These are phyloP conservation scores for Purpureocillium takamizusanense DNA, from an alignment of 2,329 filamentous ascomycete species.

Conservation along the genomic window DNA sequence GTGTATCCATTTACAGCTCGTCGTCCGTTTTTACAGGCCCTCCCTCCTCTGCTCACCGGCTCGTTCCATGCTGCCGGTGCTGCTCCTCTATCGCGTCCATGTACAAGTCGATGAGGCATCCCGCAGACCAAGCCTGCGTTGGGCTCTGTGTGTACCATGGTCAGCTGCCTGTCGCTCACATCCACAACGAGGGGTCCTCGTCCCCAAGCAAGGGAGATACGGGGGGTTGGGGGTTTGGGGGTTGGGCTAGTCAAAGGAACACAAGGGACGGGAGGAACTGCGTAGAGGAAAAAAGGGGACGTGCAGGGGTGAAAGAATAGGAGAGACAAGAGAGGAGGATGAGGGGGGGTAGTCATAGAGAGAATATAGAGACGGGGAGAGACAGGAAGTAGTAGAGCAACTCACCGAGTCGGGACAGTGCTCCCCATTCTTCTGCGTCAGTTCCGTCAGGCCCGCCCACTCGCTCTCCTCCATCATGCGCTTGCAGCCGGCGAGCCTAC, in stretches of 20 bases:
- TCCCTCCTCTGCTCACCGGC: no score
- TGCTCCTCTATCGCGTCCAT: constrained; percentile 69
- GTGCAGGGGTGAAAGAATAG: no score
- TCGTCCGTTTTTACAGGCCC: no score
- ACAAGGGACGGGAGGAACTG: no score
- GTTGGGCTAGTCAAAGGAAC: no score
- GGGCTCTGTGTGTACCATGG: constrained; percentile 53
- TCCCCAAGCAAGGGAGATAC: no score
- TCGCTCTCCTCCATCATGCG: constrained; percentile 67
- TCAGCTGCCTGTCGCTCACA: not conserved
- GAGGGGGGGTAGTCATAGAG: constrained; percentile 3
- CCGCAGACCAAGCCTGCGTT: constrained; percentile 93
- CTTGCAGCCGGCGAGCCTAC: constrained; percentile 75
- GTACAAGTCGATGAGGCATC: constrained; percentile 90
- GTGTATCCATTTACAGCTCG: no score
- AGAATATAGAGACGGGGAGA: not conserved
- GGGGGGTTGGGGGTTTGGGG: no score
- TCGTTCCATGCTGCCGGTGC: constrained; percentile 5
- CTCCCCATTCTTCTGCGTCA: constrained; percentile 84
- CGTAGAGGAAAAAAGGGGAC: no score
- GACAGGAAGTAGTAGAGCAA: constrained; percentile 12
- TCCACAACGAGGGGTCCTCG: not conserved
- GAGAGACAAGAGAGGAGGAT: not conserved
- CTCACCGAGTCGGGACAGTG: constrained; percentile 81
- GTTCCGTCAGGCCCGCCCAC: constrained; percentile 87